Percentiles rank a stretch among this genome's conserved stretches.
Conservation (phyloP, 805 yeast genomes). For the Metschnikowia chrysomelidarum region DNA sequence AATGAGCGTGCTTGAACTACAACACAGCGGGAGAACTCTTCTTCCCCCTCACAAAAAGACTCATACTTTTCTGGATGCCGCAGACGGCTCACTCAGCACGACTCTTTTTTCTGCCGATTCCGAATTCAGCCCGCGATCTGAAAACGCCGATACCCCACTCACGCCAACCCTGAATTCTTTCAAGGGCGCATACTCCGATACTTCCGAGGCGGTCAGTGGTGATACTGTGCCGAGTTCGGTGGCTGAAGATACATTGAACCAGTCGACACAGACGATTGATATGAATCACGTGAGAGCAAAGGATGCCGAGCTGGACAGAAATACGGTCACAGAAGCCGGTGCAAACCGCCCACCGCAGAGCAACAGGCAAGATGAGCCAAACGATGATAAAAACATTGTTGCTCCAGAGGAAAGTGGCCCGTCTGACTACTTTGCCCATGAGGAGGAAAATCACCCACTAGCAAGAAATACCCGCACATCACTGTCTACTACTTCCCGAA, state of each 20-base stretch:
- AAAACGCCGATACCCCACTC: conserved; percentile 11
- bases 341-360: no score
- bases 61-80: conserved; percentile 1
- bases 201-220: conserved; percentile 18
- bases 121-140: background rate
- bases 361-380: no score
- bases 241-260: conserved; percentile 16
- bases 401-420: background rate
- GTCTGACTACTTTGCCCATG: background rate
- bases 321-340: conserved; percentile 10
- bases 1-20: conserved; percentile 10
- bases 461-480: no score
- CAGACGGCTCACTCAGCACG: conserved; percentile 8
- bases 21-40: conserved; percentile 6
- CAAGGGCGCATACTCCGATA: conserved; percentile 15
- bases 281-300: conserved; percentile 6
- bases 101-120: conserved; percentile 5
- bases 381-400: background rate
- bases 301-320: conserved; percentile 16
- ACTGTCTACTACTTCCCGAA: conserved; percentile 2
- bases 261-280: conserved; percentile 9
- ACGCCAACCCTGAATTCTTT: conserved; percentile 18
- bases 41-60: conserved; percentile 5
- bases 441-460: background rate
- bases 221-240: conserved; percentile 20